These are phyloP conservation scores for Huntiella omanensis DNA, from an alignment of 2,329 filamentous ascomycete species.

Conservation along the genomic window DNA sequence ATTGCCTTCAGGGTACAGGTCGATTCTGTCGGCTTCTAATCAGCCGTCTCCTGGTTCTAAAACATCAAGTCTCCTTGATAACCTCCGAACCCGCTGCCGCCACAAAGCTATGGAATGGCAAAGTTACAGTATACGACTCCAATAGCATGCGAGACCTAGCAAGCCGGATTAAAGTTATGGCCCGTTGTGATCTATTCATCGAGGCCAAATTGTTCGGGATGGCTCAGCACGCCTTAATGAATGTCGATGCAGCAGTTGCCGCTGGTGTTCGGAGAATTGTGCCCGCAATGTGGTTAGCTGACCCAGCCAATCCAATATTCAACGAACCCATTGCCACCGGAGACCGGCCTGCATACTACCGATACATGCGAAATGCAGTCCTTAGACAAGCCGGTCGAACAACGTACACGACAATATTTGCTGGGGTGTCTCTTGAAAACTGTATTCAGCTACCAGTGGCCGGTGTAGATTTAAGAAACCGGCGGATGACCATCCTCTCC, in stretches of 20 bases:
- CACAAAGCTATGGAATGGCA: neutral
- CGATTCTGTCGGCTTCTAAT: neutral
- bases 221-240: neutral
- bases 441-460: neutral
- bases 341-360: slow-evolving; percentile 2
- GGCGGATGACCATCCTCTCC: neutral
- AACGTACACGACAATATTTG: neutral
- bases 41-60: neutral
- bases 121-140: neutral
- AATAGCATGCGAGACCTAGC: neutral
- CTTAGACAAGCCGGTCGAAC: neutral
- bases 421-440: neutral
- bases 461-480: neutral
- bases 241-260: slow-evolving; percentile 1
- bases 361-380: neutral
- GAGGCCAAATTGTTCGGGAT: neutral
- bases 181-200: neutral
- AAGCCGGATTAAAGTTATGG: neutral
- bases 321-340: neutral
- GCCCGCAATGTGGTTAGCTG: neutral
- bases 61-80: neutral
- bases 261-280: slow-evolving; percentile 2
- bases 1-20: neutral
- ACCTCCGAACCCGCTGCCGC: neutral
- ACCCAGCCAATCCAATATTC: neutral